Percentiles rank a stretch among this genome's conserved stretches.
Evolutionary conservation across 371 early-diverging fungal species (phyloP).

Genomic region (Apophysomyces elegans): DNA sequence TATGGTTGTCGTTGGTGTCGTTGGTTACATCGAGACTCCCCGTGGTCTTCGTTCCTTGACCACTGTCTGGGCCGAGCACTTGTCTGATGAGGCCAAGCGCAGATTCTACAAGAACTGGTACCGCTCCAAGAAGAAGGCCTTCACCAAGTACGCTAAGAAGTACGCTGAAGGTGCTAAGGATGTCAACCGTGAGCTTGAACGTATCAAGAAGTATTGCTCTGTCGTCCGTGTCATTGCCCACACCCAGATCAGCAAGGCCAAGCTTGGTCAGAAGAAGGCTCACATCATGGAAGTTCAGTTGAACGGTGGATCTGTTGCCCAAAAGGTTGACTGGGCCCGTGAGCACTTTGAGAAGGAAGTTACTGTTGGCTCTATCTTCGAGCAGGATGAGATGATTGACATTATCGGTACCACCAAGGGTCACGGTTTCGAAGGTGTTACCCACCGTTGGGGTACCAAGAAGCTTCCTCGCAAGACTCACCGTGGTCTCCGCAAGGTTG

Average conservation of each 20-base stretch:
- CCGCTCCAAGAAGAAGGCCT: conserved; percentile 98
- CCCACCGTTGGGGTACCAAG: conserved; percentile 99
- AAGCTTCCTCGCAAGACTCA: conserved; percentile 99
- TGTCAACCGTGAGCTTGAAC: conserved; percentile 92
- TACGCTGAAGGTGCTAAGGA: conserved; percentile 91
- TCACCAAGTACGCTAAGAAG: conserved; percentile 98
- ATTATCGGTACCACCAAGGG: conserved; percentile 99
- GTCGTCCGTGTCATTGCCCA: conserved; percentile 99
- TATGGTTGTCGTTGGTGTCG: conserved; percentile 98
- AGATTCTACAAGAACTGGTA: conserved; percentile 99
- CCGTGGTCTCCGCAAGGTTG: conserved; percentile 99
- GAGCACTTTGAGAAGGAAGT: conserved; percentile 98
- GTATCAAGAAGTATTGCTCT: conserved; percentile 99
- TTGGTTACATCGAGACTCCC: conserved; percentile 99
- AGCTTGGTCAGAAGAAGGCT: conserved; percentile 98
- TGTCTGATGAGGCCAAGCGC: conserved; percentile 97
- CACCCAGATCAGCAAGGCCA: conserved; percentile 97
- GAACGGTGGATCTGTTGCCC: conserved; percentile 98
- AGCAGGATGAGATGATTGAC: conserved; percentile 99
- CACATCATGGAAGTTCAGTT: conserved; percentile 99
- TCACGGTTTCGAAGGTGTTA: conserved; percentile 99
- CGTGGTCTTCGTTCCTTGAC: conserved; percentile 97
- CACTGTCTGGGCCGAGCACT: conserved; percentile 99
- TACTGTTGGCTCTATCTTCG: conserved; percentile 88
- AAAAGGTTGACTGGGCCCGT: conserved; percentile 98